These are phyloP conservation scores for Dioscorea zingiberensis DNA, from an alignment of 106 monocot species.

Conservation along the genomic window DNA sequence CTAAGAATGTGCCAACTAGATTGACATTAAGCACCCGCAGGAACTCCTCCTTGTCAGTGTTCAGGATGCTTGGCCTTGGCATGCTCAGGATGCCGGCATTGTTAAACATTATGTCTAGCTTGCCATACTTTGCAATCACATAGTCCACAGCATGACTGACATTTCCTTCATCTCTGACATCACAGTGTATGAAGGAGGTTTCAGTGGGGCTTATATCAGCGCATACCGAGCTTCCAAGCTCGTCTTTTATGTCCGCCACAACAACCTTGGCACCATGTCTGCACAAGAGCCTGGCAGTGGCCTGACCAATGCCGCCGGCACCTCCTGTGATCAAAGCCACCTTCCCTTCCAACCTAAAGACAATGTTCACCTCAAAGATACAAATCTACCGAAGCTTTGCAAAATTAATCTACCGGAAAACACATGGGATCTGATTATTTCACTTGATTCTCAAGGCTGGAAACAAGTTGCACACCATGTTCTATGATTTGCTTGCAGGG, in stretches of 20 bases:
- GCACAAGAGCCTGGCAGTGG: conserved; percentile 19
- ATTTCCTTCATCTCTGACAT: not conserved
- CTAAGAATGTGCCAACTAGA: conserved; percentile 24
- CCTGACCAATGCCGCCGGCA: conserved; percentile 11
- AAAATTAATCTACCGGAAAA: no score
- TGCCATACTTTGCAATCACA: not conserved
- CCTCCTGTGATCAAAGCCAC: conserved; percentile 29
- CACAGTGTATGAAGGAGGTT: conserved; percentile 17
- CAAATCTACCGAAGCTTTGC: not conserved
- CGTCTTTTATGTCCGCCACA: conserved; percentile 4
- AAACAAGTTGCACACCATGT: no score
- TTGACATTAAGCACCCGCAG: conserved; percentile 16
- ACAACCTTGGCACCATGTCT: conserved; percentile 29
- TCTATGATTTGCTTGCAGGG: no score
- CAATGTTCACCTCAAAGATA: not conserved
- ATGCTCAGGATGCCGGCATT: conserved; percentile 4
- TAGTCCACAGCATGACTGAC: not conserved
- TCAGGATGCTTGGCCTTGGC: not conserved
- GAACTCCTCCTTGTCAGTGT: conserved; percentile 16
- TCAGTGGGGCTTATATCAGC: not conserved
- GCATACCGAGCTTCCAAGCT: not conserved
- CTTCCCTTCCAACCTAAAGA: conserved; percentile 20
- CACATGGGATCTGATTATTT: no score
- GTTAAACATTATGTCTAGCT: conserved; percentile 32
- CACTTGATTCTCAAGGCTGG: no score